These are phyloP conservation scores for Yamadazyma diospyri DNA, from an alignment of 1,139 yeast genomes.

Conservation along the genomic window DNA sequence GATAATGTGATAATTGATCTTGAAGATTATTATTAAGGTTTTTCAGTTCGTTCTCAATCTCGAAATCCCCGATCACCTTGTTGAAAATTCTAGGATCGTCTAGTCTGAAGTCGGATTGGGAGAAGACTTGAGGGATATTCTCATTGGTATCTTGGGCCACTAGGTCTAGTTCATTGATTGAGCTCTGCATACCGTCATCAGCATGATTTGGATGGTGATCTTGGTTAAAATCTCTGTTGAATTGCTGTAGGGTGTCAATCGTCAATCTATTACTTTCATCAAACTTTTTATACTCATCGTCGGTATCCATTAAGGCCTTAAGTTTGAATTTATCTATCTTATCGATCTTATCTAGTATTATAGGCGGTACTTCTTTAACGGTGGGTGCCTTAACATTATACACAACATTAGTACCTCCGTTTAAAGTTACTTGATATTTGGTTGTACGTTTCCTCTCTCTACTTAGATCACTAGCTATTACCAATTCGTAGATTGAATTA, in stretches of 20 bases:
- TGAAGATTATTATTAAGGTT: conserved; percentile 54
- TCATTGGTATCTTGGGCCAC: conserved; percentile 15
- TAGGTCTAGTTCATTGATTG: conserved; percentile 11
- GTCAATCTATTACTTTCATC: conserved; percentile 51
- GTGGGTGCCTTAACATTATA: conserved; percentile 67
- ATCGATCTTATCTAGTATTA: conserved; percentile 58
- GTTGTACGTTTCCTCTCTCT: conserved; percentile 33
- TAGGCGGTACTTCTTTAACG: conserved; percentile 78
- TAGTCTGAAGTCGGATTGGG: conserved; percentile 65
- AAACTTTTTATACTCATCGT: conserved; percentile 53
- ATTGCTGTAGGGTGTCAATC: conserved; percentile 44
- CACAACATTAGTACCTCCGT: conserved; percentile 40
- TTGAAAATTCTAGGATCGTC: conserved; percentile 88
- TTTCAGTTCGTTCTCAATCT: conserved; percentile 22
- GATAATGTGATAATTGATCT: conserved; percentile 74
- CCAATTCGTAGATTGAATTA: conserved; percentile 72
- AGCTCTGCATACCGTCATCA: conserved; percentile 5
- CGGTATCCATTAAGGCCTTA: conserved; percentile 40
- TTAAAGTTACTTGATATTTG: conserved; percentile 33
- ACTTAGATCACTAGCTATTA: conserved; percentile 54
- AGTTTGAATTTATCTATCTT: conserved; percentile 49
- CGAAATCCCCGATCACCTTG: conserved; percentile 58
- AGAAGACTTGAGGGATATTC: conserved; percentile 66
- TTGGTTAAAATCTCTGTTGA: conserved; percentile 19
- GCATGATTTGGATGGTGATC: conserved; percentile 1